These are phyloP conservation scores for Stagonosporopsis rhizophila DNA, from an alignment of 2,329 filamentous ascomycete species.

Conservation along the genomic window DNA sequence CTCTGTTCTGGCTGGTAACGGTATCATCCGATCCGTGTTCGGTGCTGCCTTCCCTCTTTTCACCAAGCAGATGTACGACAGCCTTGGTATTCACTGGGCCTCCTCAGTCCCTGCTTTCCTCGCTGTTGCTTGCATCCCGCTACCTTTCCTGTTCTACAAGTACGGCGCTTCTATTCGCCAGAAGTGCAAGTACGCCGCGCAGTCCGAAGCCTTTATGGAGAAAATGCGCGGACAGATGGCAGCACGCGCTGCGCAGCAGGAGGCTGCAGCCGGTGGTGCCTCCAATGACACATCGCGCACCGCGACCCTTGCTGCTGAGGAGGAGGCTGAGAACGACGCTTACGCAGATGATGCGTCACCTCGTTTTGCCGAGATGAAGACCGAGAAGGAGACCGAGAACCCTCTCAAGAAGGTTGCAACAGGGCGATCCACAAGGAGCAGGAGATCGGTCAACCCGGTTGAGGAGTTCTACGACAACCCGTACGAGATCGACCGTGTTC, in stretches of 20 bases:
- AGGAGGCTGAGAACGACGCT: conserved; percentile 41
- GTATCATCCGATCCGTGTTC: conserved; percentile 78
- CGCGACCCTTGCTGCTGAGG: conserved; percentile 27
- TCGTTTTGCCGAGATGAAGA: conserved; percentile 51
- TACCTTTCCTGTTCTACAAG: conserved; percentile 78
- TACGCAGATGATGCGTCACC: conserved; percentile 36
- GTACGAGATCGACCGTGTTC: conserved; percentile 57
- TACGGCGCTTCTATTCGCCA: conserved; percentile 70
- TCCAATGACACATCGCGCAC: conserved; percentile 37
- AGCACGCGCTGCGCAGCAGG: conserved; percentile 21
- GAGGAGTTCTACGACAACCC: conserved; percentile 54
- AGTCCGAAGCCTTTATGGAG: conserved; percentile 68
- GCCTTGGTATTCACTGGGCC: conserved; percentile 74
- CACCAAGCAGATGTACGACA: conserved; percentile 66
- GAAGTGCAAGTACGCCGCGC: conserved; percentile 73
- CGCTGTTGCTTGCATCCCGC: conserved; percentile 72
- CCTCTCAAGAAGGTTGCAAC: conserved; percentile 41
- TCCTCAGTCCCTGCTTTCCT: conserved; percentile 76
- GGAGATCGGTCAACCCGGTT: conserved; percentile 31
- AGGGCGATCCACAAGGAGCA: conserved; percentile 37
- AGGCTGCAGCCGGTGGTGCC: conserved; percentile 13
- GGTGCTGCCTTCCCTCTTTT: conserved; percentile 84
- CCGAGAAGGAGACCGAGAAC: conserved; percentile 41
- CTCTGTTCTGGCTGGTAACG: conserved; percentile 77
- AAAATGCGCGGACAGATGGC: conserved; percentile 50